Percentiles rank a stretch among this genome's conserved stretches.
Conservation (phyloP, 306 rosid species). For the Pyrus betulifolia region DNA sequence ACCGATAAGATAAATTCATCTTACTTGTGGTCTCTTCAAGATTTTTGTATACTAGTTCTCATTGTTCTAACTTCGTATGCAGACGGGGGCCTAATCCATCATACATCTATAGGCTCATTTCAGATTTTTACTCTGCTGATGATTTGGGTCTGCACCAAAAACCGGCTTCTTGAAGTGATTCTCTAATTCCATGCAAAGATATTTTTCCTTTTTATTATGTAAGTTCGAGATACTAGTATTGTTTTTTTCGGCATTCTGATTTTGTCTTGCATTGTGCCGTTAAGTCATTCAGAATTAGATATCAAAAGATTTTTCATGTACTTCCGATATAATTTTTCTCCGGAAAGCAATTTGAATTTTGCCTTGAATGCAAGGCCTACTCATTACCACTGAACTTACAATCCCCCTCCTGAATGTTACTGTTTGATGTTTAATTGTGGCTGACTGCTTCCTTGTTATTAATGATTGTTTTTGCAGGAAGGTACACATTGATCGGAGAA, state of each 20-base stretch:
- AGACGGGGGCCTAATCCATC: slow-evolving; percentile 3
- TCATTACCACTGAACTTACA: too few relatives aligned
- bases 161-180: background rate
- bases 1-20: background rate
- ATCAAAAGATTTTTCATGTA: background rate
- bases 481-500: too few relatives aligned
- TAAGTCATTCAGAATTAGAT: background rate
- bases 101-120: slow-evolving; percentile 1
- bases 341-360: too few relatives aligned
- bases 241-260: background rate
- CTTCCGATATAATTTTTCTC: too few relatives aligned
- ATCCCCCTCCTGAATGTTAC: too few relatives aligned
- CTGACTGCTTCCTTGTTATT: too few relatives aligned
- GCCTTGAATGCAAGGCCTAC: too few relatives aligned
- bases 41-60: background rate
- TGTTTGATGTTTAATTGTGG: too few relatives aligned
- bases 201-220: background rate
- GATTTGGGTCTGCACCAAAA: slow-evolving; percentile 1
- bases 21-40: too few relatives aligned
- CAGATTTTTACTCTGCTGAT: slow-evolving; percentile 4
- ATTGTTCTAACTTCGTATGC: background rate
- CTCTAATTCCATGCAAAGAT: background rate
- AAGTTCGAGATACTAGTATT: background rate
- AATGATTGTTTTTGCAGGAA: too few relatives aligned
- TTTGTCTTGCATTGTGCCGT: background rate